phyloP scores from a whole-genome alignment of 345 rosid species.

The Kandelia obovata region DNA sequence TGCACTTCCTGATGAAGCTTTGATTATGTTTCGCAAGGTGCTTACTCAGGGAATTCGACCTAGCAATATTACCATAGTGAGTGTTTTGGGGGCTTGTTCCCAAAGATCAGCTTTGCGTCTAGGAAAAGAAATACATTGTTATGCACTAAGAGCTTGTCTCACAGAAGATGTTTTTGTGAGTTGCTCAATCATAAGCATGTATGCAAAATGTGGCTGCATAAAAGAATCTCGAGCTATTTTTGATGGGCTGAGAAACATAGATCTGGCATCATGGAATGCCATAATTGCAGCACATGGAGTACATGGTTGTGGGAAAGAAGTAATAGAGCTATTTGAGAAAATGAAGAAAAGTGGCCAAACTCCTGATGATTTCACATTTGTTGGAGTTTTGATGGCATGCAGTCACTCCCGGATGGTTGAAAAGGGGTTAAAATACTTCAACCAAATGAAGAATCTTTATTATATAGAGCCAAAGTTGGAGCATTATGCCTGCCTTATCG shows the following conservation, averaged over 20 bases:
- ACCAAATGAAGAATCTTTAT: conserved; percentile 36
- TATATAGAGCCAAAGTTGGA: conserved; percentile 48
- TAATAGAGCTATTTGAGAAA: conserved; percentile 8
- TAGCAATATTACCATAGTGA: conserved; percentile 37
- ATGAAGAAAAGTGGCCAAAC: conserved; percentile 28
- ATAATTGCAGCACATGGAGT: conserved; percentile 20
- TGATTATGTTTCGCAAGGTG: conserved; percentile 46
- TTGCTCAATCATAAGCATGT: conserved; percentile 25
- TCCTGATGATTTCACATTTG: conserved; percentile 56
- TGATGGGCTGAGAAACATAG: conserved; percentile 4
- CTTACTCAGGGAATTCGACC: conserved; percentile 39
- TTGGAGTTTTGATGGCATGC: conserved; percentile 58
- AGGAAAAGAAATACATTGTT: conserved; percentile 61
- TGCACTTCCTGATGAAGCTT: conserved; percentile 45
- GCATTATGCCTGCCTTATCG: conserved; percentile 68
- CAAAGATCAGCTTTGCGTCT: conserved; percentile 49
- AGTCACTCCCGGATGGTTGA: conserved; percentile 52
- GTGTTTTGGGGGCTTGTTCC: conserved; percentile 51
- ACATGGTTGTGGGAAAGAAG: conserved; percentile 21
- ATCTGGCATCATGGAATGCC: conserved; percentile 21
- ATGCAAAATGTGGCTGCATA: conserved; percentile 27
- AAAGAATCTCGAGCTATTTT: conserved; percentile 17
- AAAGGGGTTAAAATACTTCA: conserved; percentile 51
- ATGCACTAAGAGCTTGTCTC: conserved; percentile 39
- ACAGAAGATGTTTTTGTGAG: conserved; percentile 24